These are phyloP conservation scores for Ogataea hybrid DNA, from an alignment of 1,139 yeast genomes.

Conservation along the genomic window DNA sequence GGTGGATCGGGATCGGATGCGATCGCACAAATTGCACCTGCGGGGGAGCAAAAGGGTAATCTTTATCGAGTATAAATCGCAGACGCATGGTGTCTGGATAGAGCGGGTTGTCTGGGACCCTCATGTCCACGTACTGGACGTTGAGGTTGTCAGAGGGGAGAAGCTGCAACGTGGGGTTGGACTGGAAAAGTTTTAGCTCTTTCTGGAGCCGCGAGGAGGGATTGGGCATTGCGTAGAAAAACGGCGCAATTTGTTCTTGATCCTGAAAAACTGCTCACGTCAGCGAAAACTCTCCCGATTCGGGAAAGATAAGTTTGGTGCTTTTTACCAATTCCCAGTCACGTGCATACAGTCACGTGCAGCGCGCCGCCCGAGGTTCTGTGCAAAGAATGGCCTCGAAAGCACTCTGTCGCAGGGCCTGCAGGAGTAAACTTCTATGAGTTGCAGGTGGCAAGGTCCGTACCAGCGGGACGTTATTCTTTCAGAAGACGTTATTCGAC, in stretches of 20 bases:
- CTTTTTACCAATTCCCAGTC: too few species aligned
- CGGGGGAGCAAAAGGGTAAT: slow-evolving; percentile 67
- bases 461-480: too few species aligned
- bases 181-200: slow-evolving; percentile 19
- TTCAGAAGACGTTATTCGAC: too few species aligned
- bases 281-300: neutral
- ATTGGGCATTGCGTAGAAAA: slow-evolving; percentile 1
- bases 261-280: neutral
- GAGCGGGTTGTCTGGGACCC: slow-evolving; percentile 32
- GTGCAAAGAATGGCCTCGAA: too few species aligned
- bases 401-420: too few species aligned
- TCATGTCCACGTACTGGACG: slow-evolving; percentile 35
- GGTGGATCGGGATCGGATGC: slow-evolving; percentile 56
- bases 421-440: too few species aligned
- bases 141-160: slow-evolving; percentile 29
- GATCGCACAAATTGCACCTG: slow-evolving; percentile 48
- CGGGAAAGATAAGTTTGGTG: too few species aligned
- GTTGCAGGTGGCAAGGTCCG: too few species aligned
- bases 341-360: neutral
- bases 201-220: slow-evolving; percentile 16
- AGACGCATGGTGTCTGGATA: slow-evolving; percentile 39
- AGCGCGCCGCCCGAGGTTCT: too few species aligned
- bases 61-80: slow-evolving; percentile 41
- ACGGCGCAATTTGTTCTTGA: neutral
- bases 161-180: slow-evolving; percentile 14